A percentile compares a stretch with the other conserved stretches of the same genome.
phyloP scores from a whole-genome alignment of 805 yeast species.

The Myxozyma vanderwaltii region DNA sequence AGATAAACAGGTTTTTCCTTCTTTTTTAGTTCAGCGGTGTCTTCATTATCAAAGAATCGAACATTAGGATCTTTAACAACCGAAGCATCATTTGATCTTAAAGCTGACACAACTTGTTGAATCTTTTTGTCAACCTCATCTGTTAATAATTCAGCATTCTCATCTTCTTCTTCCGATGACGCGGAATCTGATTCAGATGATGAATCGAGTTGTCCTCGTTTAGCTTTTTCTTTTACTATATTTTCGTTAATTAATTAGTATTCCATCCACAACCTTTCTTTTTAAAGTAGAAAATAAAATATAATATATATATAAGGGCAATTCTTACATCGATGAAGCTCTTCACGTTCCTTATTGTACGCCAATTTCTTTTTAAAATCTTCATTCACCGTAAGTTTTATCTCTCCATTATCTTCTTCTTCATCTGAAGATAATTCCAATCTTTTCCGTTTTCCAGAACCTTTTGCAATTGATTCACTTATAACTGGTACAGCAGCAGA shows the following conservation, averaged over 20 bases:
- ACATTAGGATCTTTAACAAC: slow-evolving; percentile 65
- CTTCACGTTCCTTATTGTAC: slow-evolving; percentile 43
- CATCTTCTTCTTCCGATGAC: slow-evolving; percentile 78
- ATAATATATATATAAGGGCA: slow-evolving; percentile 31
- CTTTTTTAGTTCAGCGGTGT: slow-evolving; percentile 46
- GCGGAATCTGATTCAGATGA: slow-evolving; percentile 46
- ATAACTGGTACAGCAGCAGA: not conserved
- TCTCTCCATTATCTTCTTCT: slow-evolving; percentile 30
- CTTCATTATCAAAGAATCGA: slow-evolving; percentile 72
- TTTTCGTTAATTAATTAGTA: not conserved
- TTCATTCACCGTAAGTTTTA: slow-evolving; percentile 30
- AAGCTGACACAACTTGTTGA: slow-evolving; percentile 66
- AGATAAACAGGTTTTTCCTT: slow-evolving; percentile 76
- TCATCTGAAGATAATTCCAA: slow-evolving; percentile 7
- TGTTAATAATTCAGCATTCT: slow-evolving; percentile 82
- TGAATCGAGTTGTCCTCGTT: slow-evolving; percentile 39
- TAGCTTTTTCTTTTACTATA: slow-evolving; percentile 37
- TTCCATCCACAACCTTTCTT: too few relatives aligned
- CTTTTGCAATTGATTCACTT: not conserved
- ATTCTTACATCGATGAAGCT: slow-evolving; percentile 37
- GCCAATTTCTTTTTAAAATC: slow-evolving; percentile 40
- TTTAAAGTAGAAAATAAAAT: too few relatives aligned
- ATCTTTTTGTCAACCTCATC: slow-evolving; percentile 83
- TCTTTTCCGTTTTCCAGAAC: slow-evolving; percentile 6
- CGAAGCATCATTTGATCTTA: slow-evolving; percentile 64